Evolutionary conservation across 164 flowering plant genomes (phyloP).

Genomic region (Annona squamosa): DNA sequence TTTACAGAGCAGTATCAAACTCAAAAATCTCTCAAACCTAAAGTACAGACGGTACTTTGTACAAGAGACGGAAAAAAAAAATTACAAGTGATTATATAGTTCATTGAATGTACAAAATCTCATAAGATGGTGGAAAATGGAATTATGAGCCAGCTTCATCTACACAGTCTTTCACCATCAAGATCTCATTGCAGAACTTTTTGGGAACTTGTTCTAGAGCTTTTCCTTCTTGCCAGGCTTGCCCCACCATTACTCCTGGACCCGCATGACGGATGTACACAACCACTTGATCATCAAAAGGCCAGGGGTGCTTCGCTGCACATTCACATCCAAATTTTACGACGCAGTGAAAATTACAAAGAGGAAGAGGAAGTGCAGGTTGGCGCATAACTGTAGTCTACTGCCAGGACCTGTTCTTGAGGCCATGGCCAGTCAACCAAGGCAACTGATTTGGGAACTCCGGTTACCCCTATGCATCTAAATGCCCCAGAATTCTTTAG

Average conservation of each 20-base stretch:
- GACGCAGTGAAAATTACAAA: background rate
- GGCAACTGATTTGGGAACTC: too few species aligned
- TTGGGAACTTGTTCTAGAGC: constrained; percentile 59
- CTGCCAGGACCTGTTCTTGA: too few species aligned
- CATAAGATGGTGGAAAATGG: background rate
- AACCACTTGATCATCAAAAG: constrained; percentile 65
- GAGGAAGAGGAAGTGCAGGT: background rate
- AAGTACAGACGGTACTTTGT: too few species aligned
- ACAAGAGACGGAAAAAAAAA: too few species aligned
- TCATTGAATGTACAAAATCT: background rate
- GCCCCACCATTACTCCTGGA: constrained; percentile 72
- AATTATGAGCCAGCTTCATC: background rate
- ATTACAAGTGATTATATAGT: background rate
- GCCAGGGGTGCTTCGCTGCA: constrained; percentile 73
- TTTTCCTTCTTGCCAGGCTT: constrained; percentile 88
- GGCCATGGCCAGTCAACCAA: too few species aligned
- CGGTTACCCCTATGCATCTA: too few species aligned
- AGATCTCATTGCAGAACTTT: constrained; percentile 57
- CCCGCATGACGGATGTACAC: constrained; percentile 69
- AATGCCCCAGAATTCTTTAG: too few species aligned
- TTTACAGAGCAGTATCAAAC: too few species aligned
- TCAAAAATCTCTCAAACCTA: too few species aligned
- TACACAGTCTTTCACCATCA: constrained; percentile 59
- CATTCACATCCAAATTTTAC: background rate
- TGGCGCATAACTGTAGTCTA: background rate